Base-by-base conservation (phyloP, 768 basidiomycete species). In the Leccinum fibrillosum region DNA sequence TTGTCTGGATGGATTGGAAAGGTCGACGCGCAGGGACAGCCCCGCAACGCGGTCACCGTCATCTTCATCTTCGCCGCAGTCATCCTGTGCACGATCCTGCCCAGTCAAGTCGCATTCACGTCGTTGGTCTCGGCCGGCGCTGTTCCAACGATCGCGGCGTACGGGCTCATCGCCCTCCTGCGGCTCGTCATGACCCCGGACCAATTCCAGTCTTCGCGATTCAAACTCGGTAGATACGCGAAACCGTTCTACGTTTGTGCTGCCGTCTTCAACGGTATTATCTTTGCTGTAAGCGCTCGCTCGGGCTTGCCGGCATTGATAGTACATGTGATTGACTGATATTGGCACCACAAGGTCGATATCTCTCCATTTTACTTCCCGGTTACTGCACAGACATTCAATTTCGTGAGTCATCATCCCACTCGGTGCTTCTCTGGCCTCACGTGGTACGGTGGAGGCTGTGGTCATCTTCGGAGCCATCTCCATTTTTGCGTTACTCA, bases 331-430 rank as follows among this genome's bases (percentile, higher is more conserved):
- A 30, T 55, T 49, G 19, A 25, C 60, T 63, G 32, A 65, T 45
- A 30, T 37, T 30, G 59, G 19, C 10, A 44, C 17, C 19, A 44
- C 19, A 60, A 90, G 90, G 86, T 89, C 61, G 84, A 88, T 77
- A 78, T 91, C 54, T 94, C 93, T 25, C 94, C 94, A 1, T 95
- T 93, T 78, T 83, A 78, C 71, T 96, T 91, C 78, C 94, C 94
- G 1, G 88, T 92, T 28, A 84, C 78, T 10, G 80, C 87, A 0
- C 72, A 82, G 58, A 87, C 80, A 2, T 92, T 95, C 78, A 96
- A 96, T 73, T 95, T 92, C 66, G 91, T 92, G 60, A 73, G 88
- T 80, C 13, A 23, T 2, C 5, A 45, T 5, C 39, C 51, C 19
- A 19, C 47, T 49, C n/a, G 26, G 15, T 35, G n/a, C 12, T 21